Conservation (phyloP, 2,329 filamentous ascomycete species). For the Fusarium mangiferae region DNA sequence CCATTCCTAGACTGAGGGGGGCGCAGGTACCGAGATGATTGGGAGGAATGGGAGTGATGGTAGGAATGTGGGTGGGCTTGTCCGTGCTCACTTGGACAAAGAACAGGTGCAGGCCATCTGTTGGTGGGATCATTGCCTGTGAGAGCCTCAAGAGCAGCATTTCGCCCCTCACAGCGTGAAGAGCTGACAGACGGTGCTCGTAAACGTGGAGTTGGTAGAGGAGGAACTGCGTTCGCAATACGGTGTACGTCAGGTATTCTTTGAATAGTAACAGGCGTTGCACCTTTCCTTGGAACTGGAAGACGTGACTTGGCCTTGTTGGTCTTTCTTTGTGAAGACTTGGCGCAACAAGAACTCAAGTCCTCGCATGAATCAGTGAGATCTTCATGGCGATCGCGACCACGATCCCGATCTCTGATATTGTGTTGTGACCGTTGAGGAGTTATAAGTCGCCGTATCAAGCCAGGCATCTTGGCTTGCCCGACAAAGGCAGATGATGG, state of each 20-base stretch:
- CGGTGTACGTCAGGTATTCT: conserved; percentile 53
- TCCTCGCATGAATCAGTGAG: conserved; percentile 34
- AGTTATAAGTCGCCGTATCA: conserved; percentile 41
- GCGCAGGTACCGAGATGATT: conserved; percentile 21
- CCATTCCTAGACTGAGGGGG: conserved; percentile 40
- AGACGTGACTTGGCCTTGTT: conserved; percentile 38
- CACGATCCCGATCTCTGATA: conserved; percentile 5
- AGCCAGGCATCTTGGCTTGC: conserved; percentile 39
- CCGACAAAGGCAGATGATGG: conserved; percentile 25
- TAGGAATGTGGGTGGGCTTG: conserved; percentile 36
- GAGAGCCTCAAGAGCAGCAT: conserved; percentile 44
- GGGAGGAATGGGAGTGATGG: conserved; percentile 29
- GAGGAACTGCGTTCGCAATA: conserved; percentile 51
- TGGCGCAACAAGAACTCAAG: conserved; percentile 30
- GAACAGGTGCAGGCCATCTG: conserved; percentile 44
- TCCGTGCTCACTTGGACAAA: conserved; percentile 48
- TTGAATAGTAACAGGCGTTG: conserved; percentile 46
- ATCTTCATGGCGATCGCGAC: conserved; percentile 22
- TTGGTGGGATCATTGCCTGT: conserved; percentile 38
- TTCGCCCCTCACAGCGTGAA: conserved; percentile 56
- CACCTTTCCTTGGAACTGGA: conserved; percentile 32
- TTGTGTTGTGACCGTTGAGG: conserved; percentile 26
- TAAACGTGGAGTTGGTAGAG: conserved; percentile 51
- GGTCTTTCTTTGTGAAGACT: conserved; percentile 23
- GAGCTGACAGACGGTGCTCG: conserved; percentile 56